Evolutionary conservation across 129 eudicot genomes (phyloP), one percentile per base, ranked within the genome.

Genomic region (Lactuca saligna): DNA sequence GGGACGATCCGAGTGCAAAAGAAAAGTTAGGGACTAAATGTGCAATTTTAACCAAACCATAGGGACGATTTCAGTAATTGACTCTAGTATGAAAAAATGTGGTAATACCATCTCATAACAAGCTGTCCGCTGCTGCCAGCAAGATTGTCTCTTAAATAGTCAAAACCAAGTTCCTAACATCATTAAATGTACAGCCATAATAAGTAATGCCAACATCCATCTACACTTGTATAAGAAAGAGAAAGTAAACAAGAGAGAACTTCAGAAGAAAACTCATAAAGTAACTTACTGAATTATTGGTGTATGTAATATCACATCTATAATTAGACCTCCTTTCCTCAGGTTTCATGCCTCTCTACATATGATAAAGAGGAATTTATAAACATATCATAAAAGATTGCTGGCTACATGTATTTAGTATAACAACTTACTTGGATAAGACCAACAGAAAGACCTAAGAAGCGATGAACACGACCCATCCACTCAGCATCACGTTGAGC

Each of bases 401-500:
- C 15, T 4, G 70, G 65, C 20, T 4, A 5, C 49, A 66, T 56
- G 59, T 68, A 39, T 68, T 51, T 46, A 29, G 42, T 46, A 29
- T 3, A 46, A 12, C 32, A 32, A 69, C 59, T 69, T 87, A 94
- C 99, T 84, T 94, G 95, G 64, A 94, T 85, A 71, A 94, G 97
- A 54, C 99, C 99, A 71, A 94, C 97, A 58, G 99, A 83, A 76
- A 94, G 97, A 67, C 99, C 99, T 70, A 94, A 82, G 78, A 90
- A 94, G 48, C 90, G 96, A 83, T 94, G 99, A 74, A 94, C 88
- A 68, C 93, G 95, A 14, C 99, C 99, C 99, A 94, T 94, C 97
- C 99, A 94, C 81, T 94, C 99, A 72, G 99, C 99, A 83, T 94
- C 99, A 64, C 99, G 87, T 82, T 88, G 97, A 82, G 99, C 99